A percentile compares a stretch with the other conserved stretches of the same genome.
These are phyloP conservation scores for Crucihimalaya himalaica DNA, from an alignment of 345 rosid genomes.

Conservation along the genomic window DNA sequence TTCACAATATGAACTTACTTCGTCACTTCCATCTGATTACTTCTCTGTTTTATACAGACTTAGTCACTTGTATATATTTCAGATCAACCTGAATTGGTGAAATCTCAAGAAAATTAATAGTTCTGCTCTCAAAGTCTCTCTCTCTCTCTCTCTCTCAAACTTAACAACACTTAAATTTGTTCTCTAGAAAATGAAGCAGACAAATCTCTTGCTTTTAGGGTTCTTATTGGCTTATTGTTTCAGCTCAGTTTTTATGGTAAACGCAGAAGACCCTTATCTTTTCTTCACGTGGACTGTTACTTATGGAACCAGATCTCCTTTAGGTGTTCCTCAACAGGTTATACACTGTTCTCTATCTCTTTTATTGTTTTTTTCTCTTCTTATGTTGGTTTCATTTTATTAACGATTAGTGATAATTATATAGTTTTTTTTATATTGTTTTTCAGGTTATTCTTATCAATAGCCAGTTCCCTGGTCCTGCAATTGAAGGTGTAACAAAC, in stretches of 20 bases:
- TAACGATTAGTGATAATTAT: not conserved
- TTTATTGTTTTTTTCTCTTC: too few species aligned
- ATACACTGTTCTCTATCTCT: constrained; percentile 7
- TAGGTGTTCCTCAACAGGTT: constrained; percentile 49
- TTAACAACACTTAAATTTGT: not conserved
- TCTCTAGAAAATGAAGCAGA: constrained; percentile 22
- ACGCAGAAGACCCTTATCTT: constrained; percentile 59
- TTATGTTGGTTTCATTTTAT: not conserved
- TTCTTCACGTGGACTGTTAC: constrained; percentile 63
- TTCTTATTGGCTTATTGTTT: constrained; percentile 17
- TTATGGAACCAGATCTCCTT: constrained; percentile 58
- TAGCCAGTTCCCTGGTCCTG: constrained; percentile 77
- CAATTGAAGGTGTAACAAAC: constrained; percentile 65
- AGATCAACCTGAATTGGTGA: not conserved
- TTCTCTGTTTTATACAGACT: not conserved
- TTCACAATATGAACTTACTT: constrained; percentile 35
- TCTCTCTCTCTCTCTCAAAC: constrained; percentile 9
- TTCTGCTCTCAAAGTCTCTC: constrained; percentile 2
- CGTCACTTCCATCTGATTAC: constrained; percentile 21
- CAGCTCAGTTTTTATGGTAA: constrained; percentile 13
- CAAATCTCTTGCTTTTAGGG: constrained; percentile 11
- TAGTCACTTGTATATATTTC: constrained; percentile 18
- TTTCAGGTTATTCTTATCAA: constrained; percentile 74
- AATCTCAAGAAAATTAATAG: not conserved
- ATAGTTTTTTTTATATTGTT: not conserved